Evolutionary conservation across 1,139 yeast genomes (phyloP), one percentile per base, ranked within the genome.

Genomic region (Tardiomyces depauwii): DNA sequence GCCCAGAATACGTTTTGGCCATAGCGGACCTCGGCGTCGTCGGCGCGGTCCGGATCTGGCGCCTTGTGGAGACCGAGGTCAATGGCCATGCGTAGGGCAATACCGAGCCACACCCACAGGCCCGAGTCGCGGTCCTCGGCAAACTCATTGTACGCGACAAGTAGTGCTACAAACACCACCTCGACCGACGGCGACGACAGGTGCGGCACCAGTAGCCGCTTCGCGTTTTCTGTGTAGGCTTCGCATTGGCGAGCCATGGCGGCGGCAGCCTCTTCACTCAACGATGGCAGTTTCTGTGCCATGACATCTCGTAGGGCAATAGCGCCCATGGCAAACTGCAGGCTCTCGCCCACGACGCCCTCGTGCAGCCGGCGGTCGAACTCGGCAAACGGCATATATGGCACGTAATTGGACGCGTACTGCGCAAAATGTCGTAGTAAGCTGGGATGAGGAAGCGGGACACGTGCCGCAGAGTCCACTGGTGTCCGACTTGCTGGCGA

Each of bases 71-170:
- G 51, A 2, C 62, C 62, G 30, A 59, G 49, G 41, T 59, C 62
- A 47, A 49, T 51, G 45, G 61, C 52, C 62, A 59, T 59, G 10
- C 62, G 52, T 32, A 59, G 56, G 1, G 62, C 62, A 52, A 58
- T 56, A 2, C 62, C 62, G 3, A 56, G 51, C 62, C 62, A 59
- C 28, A 56, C 48, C 62, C 62, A 59, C 30, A 59, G 48, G 0
- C 62, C 62, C 10, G 61, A 56, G 42, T 59, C 62, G 16, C 60
- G 48, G 41, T 59, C 62, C 23, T 54, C 55, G 2, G 54, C 60
- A 51, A 59, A 59, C 43, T 59, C 62, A 23, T 52, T 49, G 46
- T 58, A 57, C 2, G 62, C 61, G 38, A 59, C 53, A 12, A 59
- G 45, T 21, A 58, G 46, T 21, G 58, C 48, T 1, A 60, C 53